phyloP scores from a whole-genome alignment of 1,284 basidiomycete species.

The Coniferiporia weirii region DNA sequence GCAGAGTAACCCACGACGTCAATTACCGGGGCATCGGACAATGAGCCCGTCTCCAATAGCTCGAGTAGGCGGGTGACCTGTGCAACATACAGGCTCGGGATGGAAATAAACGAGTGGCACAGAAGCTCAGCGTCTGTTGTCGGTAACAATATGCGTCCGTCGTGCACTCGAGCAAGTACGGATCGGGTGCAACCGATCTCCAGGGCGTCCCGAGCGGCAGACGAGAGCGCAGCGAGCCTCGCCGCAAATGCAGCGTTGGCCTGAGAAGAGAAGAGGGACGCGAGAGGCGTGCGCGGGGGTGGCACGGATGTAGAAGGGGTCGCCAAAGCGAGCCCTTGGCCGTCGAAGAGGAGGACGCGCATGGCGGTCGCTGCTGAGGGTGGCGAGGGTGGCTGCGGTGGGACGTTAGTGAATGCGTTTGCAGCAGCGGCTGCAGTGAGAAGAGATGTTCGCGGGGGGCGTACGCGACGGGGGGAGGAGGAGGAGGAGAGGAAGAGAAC shows the following conservation, averaged over 20 bases:
- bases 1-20: constrained; percentile 18
- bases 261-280: constrained; percentile 8
- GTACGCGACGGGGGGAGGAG: background rate
- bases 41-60: background rate
- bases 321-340: constrained; percentile 12
- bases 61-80: constrained; percentile 16
- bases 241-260: background rate
- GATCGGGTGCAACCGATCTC: constrained; percentile 6
- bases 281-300: constrained; percentile 3
- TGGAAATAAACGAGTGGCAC: constrained; percentile 11
- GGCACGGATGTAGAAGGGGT: background rate
- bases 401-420: background rate
- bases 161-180: constrained; percentile 1
- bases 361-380: constrained; percentile 6
- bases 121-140: constrained; percentile 5
- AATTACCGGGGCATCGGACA: background rate
- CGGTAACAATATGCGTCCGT: constrained; percentile 9
- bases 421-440: background rate
- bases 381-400: background rate
- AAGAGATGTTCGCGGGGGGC: background rate
- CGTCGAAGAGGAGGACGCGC: constrained; percentile 18
- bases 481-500: constrained; percentile 5
- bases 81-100: constrained; percentile 16
- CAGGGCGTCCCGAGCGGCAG: background rate
- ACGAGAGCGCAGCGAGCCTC: constrained; percentile 4